Conservation (phyloP, 768 basidiomycete genomes). For the Psilocybe cubensis region DNA sequence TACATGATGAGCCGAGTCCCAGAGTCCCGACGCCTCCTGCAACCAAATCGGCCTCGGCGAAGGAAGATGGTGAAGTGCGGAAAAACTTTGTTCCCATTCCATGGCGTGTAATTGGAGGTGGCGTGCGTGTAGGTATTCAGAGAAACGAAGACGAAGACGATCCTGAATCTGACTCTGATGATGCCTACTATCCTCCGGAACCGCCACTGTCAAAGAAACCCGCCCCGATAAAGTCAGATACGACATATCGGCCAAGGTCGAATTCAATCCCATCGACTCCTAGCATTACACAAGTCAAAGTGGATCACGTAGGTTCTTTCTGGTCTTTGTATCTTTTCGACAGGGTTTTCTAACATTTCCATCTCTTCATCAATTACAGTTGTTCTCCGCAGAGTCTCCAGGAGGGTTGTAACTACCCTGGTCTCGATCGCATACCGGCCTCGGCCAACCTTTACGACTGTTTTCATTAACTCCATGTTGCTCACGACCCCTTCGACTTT, state of each 20-base stretch:
- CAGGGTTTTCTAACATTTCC: conserved; percentile 7
- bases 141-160: conserved; percentile 18
- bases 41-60: conserved; percentile 7
- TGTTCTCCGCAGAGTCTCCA: conserved; percentile 47
- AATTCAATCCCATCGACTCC: conserved; percentile 38
- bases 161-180: conserved; percentile 1
- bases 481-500: conserved; percentile 31
- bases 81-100: conserved; percentile 65
- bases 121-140: conserved; percentile 62
- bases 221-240: conserved; percentile 15
- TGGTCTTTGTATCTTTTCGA: not conserved
- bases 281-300: conserved; percentile 29
- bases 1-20: conserved; percentile 42
- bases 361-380: conserved; percentile 18
- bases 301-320: conserved; percentile 31
- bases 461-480: conserved; percentile 17
- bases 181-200: not conserved
- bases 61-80: conserved; percentile 17
- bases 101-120: conserved; percentile 81
- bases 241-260: conserved; percentile 29
- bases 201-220: conserved; percentile 9
- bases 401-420: conserved; percentile 32
- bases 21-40: conserved; percentile 14
- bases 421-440: not conserved
- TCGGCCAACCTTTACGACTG: not conserved